Evolutionary conservation across 106 monocot species (phyloP).

Genomic region (Agapanthus africanus): DNA sequence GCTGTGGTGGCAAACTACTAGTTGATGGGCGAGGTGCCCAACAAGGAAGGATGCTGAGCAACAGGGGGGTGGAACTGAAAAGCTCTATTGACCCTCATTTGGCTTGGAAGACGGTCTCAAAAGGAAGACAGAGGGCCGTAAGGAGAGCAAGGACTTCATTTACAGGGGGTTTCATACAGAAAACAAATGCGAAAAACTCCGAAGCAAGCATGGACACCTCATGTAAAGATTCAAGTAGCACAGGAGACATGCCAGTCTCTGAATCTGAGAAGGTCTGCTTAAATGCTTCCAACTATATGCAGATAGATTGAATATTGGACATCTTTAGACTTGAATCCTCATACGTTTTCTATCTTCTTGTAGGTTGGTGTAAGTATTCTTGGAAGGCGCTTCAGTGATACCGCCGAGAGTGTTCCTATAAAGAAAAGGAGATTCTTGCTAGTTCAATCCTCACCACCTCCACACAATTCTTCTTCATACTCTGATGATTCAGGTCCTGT

Average conservation of each 20-base stretch:
- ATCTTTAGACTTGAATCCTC: constrained; percentile 8
- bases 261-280: constrained; percentile 78
- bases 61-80: constrained; percentile 37
- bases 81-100: constrained; percentile 50
- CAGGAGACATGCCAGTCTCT: constrained; percentile 46
- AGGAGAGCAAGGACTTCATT: constrained; percentile 68
- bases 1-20: constrained; percentile 40
- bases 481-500: constrained; percentile 14
- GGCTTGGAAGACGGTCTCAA: constrained; percentile 56
- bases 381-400: constrained; percentile 65
- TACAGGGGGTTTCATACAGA: constrained; percentile 18
- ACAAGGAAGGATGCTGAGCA: constrained; percentile 48
- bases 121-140: constrained; percentile 48
- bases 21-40: constrained; percentile 24
- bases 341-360: constrained; percentile 18
- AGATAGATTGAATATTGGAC: background rate
- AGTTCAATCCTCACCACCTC: constrained; percentile 35
- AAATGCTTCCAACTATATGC: background rate
- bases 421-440: constrained; percentile 80
- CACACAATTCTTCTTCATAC: constrained; percentile 15
- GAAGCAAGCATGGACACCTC: constrained; percentile 23
- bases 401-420: constrained; percentile 60
- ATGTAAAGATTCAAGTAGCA: constrained; percentile 23
- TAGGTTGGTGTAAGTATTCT: constrained; percentile 89
- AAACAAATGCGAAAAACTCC: constrained; percentile 3